These are phyloP conservation scores for Syzygium aromaticum DNA, from an alignment of 345 rosid species.

Conservation along the genomic window DNA sequence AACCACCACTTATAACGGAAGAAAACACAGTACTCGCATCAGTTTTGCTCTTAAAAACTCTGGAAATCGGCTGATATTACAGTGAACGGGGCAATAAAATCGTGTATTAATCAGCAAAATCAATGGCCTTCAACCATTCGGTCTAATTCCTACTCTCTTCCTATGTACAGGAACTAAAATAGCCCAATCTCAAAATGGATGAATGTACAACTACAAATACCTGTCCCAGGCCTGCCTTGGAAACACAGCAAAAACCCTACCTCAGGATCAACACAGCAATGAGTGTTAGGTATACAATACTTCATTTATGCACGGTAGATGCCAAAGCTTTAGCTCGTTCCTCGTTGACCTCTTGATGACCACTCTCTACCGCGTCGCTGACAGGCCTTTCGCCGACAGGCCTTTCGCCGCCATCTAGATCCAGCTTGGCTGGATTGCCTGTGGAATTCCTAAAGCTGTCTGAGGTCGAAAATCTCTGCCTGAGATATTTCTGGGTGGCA, in stretches of 20 bases:
- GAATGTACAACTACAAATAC: slow-evolving; percentile 6
- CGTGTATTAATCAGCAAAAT: slow-evolving; percentile 7
- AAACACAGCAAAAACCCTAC: neutral
- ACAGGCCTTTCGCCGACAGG: neutral
- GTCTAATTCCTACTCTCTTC: slow-evolving; percentile 10
- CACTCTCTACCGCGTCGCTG: neutral
- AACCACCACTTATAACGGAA: neutral
- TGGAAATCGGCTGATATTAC: neutral
- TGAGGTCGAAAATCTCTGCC: slow-evolving; percentile 20
- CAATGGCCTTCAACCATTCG: slow-evolving; percentile 11
- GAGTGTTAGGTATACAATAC: neutral
- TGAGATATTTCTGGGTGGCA: slow-evolving; percentile 21
- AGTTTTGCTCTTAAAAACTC: neutral
- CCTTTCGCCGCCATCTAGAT: neutral
- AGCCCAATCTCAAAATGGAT: slow-evolving; percentile 6
- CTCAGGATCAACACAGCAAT: neutral
- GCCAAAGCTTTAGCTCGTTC: neutral
- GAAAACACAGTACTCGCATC: neutral
- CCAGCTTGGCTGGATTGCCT: neutral
- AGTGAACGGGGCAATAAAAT: neutral
- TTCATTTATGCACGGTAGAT: neutral
- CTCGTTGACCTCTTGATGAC: neutral
- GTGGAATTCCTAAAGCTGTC: slow-evolving; percentile 9
- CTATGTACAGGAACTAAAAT: slow-evolving; percentile 27
- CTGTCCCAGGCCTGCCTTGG: neutral